Conservation (phyloP, 495 filamentous ascomycete genomes). For the Xylaria longipes region DNA sequence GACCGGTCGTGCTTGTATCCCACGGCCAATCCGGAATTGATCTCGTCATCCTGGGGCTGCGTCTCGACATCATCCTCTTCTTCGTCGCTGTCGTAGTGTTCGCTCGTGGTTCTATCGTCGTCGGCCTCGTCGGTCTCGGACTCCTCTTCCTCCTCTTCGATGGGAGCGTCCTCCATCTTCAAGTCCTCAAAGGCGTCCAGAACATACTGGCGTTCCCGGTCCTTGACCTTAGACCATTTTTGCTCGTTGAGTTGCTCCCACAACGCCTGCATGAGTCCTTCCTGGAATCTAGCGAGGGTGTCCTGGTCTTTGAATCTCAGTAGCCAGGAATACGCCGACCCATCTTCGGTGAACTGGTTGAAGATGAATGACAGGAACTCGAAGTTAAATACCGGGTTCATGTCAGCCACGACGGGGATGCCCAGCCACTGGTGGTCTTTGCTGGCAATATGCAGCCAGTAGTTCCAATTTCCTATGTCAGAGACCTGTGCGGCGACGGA, state of each 20-base stretch:
- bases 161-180: slow-evolving; percentile 78
- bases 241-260: slow-evolving; percentile 97
- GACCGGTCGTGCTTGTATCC: slow-evolving; percentile 97
- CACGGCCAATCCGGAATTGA: slow-evolving; percentile 96
- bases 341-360: slow-evolving; percentile 89
- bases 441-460: slow-evolving; percentile 90
- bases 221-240: slow-evolving; percentile 93
- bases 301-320: slow-evolving; percentile 85
- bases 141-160: slow-evolving; percentile 70
- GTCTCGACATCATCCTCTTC: slow-evolving; percentile 84
- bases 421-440: slow-evolving; percentile 85
- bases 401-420: slow-evolving; percentile 81
- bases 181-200: slow-evolving; percentile 95
- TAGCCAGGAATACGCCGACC: slow-evolving; percentile 94
- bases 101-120: slow-evolving; percentile 60
- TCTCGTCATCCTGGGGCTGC: slow-evolving; percentile 75
- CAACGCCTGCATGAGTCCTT: slow-evolving; percentile 90
- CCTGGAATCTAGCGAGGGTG: slow-evolving; percentile 85
- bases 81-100: slow-evolving; percentile 89
- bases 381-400: slow-evolving; percentile 99
- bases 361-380: slow-evolving; percentile 98
- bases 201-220: slow-evolving; percentile 91
- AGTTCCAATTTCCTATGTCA: slow-evolving; percentile 90
- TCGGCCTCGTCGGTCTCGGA: slow-evolving; percentile 68
- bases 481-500: slow-evolving; percentile 78